phyloP scores from a whole-genome alignment of 805 yeast species.

The Ogataea dorogensis region DNA sequence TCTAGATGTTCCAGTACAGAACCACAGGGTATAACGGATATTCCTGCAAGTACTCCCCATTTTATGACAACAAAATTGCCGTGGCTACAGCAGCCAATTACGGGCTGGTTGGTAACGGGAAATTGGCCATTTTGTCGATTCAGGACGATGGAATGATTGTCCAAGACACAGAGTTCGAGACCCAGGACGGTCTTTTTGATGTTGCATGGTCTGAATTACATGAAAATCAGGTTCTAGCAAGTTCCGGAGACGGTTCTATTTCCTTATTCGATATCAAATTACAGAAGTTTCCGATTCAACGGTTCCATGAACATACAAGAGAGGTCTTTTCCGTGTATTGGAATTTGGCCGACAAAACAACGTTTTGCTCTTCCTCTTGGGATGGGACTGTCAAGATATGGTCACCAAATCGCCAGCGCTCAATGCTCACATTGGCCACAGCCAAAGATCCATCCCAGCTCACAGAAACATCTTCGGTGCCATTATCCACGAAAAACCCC shows the following conservation, averaged over 20 bases:
- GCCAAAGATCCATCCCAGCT: conserved; percentile 25
- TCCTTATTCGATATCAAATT: conserved; percentile 76
- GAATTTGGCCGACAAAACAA: conserved; percentile 43
- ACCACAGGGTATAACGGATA: conserved; percentile 86
- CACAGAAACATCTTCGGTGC: conserved; percentile 22
- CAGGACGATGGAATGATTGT: conserved; percentile 60
- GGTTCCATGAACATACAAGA: conserved; percentile 68
- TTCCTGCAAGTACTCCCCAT: conserved; percentile 87
- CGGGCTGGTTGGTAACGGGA: conserved; percentile 93
- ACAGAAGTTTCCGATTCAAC: conserved; percentile 66
- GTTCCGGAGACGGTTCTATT: conserved; percentile 88
- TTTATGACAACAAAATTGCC: conserved; percentile 83
- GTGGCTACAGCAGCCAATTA: conserved; percentile 90
- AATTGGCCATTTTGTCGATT: conserved; percentile 68
- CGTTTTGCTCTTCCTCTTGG: conserved; percentile 84
- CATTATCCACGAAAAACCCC: conserved; percentile 39
- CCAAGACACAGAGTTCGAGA: conserved; percentile 64
- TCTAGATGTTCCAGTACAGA: conserved; percentile 63
- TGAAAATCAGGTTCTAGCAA: conserved; percentile 79
- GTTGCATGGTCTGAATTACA: conserved; percentile 87
- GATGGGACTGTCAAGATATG: conserved; percentile 85
- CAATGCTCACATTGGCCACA: conserved; percentile 54
- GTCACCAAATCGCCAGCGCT: conserved; percentile 59
- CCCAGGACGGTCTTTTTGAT: conserved; percentile 91
- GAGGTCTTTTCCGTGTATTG: conserved; percentile 39